phyloP scores from a whole-genome alignment of 2,329 filamentous ascomycete species.

The Verticillium longisporum region DNA sequence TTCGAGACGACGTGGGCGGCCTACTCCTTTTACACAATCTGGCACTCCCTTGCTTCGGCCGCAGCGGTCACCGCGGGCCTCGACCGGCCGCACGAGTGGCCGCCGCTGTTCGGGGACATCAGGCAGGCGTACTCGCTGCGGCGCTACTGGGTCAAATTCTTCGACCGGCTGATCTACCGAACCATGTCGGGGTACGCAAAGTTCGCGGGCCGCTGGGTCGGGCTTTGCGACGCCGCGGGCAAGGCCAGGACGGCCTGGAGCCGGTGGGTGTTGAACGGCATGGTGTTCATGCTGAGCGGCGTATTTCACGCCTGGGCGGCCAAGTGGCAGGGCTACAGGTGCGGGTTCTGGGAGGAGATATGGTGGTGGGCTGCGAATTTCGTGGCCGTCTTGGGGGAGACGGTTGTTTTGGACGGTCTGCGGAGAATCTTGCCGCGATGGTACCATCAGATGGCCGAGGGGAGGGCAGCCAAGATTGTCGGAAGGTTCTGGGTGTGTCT shows the following conservation, averaged over 20 bases:
- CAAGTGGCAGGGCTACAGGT: constrained; percentile 1
- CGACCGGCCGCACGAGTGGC: constrained; percentile 13
- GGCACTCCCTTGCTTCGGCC: background rate
- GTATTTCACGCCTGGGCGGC: constrained; percentile 6
- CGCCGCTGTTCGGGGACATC: constrained; percentile 12
- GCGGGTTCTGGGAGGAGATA: constrained; percentile 6
- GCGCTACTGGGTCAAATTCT: constrained; percentile 13
- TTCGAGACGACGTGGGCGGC: constrained; percentile 6
- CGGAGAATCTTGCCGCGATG: background rate
- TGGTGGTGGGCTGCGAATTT: constrained; percentile 7
- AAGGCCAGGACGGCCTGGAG: background rate
- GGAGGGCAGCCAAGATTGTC: constrained; percentile 1
- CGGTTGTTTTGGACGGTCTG: background rate
- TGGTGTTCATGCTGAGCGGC: constrained; percentile 8
- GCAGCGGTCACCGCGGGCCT: background rate
- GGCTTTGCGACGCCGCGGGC: background rate
- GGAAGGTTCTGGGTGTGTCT: constrained; percentile 5
- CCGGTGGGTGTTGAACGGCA: constrained; percentile 10
- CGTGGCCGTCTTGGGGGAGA: constrained; percentile 3
- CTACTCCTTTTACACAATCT: constrained; percentile 6
- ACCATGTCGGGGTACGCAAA: constrained; percentile 3
- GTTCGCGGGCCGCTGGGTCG: constrained; percentile 1
- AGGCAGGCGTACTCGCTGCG: constrained; percentile 10
- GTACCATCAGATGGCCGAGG: constrained; percentile 1
- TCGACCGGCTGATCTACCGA: constrained; percentile 12